Evolutionary conservation across 345 rosid genomes (phyloP).

Genomic region (Eutrema yunnanense): DNA sequence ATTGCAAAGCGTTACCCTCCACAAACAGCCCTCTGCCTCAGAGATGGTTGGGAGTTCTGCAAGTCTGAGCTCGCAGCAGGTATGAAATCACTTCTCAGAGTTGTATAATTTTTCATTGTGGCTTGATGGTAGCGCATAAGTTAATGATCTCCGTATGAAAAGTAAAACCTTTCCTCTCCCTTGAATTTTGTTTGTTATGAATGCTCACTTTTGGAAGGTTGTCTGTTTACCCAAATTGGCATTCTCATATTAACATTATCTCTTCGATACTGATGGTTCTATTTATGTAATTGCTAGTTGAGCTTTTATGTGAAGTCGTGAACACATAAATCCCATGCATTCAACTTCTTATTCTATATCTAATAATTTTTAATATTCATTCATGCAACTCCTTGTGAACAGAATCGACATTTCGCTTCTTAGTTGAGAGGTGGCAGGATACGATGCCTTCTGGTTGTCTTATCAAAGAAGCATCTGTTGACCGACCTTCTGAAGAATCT

Average conservation of each 20-base stretch:
- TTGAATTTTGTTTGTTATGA: not conserved
- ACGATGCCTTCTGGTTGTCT: constrained; percentile 62
- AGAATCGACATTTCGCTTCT: constrained; percentile 75
- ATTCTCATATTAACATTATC: not conserved
- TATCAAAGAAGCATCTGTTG: constrained; percentile 75
- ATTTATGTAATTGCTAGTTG: not conserved
- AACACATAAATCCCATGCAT: not conserved
- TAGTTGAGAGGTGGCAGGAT: constrained; percentile 85
- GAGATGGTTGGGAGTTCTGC: constrained; percentile 98
- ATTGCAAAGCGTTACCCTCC: constrained; percentile 88
- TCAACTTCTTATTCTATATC: not conserved
- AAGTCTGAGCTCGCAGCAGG: constrained; percentile 86
- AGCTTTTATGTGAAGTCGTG: not conserved
- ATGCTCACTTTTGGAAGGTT: not conserved
- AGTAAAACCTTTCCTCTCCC: not conserved
- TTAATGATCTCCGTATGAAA: not conserved
- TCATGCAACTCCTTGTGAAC: constrained; percentile 26
- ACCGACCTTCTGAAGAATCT: constrained; percentile 90
- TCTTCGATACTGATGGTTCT: not conserved
- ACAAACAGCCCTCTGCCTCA: constrained; percentile 72
- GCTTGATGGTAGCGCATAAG: constrained; percentile 11
- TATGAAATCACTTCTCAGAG: constrained; percentile 27
- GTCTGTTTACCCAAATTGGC: not conserved
- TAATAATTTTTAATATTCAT: not conserved
- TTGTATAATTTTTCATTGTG: not conserved